These are phyloP conservation scores for Saccharata proteae DNA, from an alignment of 2,329 filamentous ascomycete species.

Conservation along the genomic window DNA sequence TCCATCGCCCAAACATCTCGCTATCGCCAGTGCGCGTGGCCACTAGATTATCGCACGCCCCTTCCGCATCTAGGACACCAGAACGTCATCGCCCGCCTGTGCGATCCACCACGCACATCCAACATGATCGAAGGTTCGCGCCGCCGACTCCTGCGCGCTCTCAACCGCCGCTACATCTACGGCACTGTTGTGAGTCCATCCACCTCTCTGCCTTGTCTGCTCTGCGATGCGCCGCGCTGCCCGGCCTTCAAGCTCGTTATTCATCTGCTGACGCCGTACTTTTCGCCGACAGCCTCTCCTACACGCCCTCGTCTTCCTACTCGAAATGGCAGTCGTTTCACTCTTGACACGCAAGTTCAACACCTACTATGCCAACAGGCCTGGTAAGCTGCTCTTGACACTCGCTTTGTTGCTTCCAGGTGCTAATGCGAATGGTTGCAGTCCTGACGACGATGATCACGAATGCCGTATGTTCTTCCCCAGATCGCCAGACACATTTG, in stretches of 20 bases:
- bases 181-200: constrained; percentile 55
- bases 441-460: constrained; percentile 98
- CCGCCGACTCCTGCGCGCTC: constrained; percentile 50
- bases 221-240: no score
- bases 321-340: constrained; percentile 79
- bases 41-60: no score
- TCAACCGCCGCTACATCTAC: constrained; percentile 63
- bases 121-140: constrained; percentile 29
- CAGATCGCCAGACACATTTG: constrained; percentile 4
- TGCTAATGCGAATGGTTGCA: constrained; percentile 26
- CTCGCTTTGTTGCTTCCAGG: constrained; percentile 3
- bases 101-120: constrained; percentile 10
- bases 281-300: constrained; percentile 58
- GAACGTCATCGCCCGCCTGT: constrained; percentile 8
- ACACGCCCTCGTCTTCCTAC: constrained; percentile 69
- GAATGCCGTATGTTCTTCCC: constrained; percentile 60
- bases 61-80: constrained; percentile 6
- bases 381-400: constrained; percentile 44
- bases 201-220: constrained; percentile 8
- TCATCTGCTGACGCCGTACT: constrained; percentile 2
- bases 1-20: background rate
- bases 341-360: constrained; percentile 82
- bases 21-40: background rate
- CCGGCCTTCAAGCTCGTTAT: background rate
- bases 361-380: constrained; percentile 81